These are phyloP conservation scores for Mortierella sp. DNA, from an alignment of 371 early-diverging fungal genomes.

Conservation along the genomic window DNA sequence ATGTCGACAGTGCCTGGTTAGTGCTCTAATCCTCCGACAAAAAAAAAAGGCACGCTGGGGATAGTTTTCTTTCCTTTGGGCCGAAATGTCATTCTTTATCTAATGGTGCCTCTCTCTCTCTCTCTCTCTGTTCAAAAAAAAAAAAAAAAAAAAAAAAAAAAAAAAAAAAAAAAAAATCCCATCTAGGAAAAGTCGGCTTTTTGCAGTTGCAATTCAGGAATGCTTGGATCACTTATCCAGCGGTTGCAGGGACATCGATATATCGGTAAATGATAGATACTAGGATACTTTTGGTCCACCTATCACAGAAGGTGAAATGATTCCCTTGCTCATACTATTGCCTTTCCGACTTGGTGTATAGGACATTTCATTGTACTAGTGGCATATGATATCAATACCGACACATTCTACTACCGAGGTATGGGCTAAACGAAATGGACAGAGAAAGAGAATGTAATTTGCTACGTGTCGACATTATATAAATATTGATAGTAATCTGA, in stretches of 20 bases:
- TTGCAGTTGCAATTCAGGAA: conserved; percentile 56
- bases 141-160: too few species aligned
- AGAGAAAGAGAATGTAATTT: too few species aligned
- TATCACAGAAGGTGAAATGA: background rate
- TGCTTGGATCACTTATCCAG: conserved; percentile 58
- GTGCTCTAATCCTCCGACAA: background rate
- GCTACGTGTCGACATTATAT: background rate
- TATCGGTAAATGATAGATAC: conserved; percentile 47
- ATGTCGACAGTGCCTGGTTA: conserved; percentile 70
- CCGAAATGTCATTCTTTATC: background rate
- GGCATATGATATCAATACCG: conserved; percentile 73
- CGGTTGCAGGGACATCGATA: conserved; percentile 61
- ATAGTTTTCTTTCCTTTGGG: background rate
- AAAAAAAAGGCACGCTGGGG: background rate
- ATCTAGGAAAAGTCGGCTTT: conserved; percentile 56
- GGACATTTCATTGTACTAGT: conserved; percentile 82
- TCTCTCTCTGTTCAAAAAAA: too few species aligned
- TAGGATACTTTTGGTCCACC: background rate
- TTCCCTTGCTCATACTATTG: background rate
- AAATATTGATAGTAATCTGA: background rate
- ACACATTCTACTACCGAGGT: conserved; percentile 77
- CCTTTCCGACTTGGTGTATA: conserved; percentile 21
- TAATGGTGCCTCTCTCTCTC: too few species aligned
- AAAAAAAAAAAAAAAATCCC: too few species aligned
- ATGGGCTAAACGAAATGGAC: background rate